A percentile compares a stretch with the other conserved stretches of the same genome.
Evolutionary conservation across 805 yeast genomes (phyloP).

Genomic region (Ogataea polymorpha): DNA sequence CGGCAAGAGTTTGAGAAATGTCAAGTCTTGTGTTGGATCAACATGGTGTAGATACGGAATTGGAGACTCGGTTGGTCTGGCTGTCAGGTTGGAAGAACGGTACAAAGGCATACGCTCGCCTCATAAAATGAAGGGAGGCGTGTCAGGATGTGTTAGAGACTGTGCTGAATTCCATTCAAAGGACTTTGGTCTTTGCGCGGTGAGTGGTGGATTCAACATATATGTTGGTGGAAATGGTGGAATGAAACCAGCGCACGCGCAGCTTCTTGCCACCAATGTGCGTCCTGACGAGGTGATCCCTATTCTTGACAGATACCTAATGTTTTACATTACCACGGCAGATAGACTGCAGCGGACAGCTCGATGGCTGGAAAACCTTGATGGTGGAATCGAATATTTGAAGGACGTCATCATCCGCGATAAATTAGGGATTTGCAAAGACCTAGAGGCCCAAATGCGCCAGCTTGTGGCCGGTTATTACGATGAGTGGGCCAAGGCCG

Average conservation of each 20-base stretch:
- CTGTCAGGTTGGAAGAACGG: slow-evolving; percentile 36
- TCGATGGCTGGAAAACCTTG: slow-evolving; percentile 36
- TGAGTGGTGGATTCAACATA: slow-evolving; percentile 35
- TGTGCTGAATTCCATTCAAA: slow-evolving; percentile 39
- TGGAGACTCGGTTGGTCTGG: slow-evolving; percentile 39
- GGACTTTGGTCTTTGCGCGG: slow-evolving; percentile 38
- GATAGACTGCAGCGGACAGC: slow-evolving; percentile 39
- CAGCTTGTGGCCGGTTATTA: slow-evolving; percentile 33
- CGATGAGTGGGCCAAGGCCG: slow-evolving; percentile 36
- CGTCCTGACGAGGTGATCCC: slow-evolving; percentile 37
- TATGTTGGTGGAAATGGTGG: slow-evolving; percentile 40
- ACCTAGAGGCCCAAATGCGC: slow-evolving; percentile 35
- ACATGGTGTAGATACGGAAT: slow-evolving; percentile 40
- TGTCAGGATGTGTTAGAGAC: slow-evolving; percentile 38
- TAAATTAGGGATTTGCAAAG: slow-evolving; percentile 35
- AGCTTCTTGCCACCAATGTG: slow-evolving; percentile 32
- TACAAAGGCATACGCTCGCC: slow-evolving; percentile 38
- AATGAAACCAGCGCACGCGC: slow-evolving; percentile 40
- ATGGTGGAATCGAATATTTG: slow-evolving; percentile 37
- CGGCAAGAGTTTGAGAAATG: slow-evolving; percentile 36
- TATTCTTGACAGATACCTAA: slow-evolving; percentile 35
- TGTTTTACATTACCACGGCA: slow-evolving; percentile 38
- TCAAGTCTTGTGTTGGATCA: slow-evolving; percentile 38
- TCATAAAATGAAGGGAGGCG: slow-evolving; percentile 39
- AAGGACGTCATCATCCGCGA: slow-evolving; percentile 34